Evolutionary conservation across 805 yeast genomes (phyloP), one percentile per base, ranked within the genome.

Genomic region (Saturnispora sekii): DNA sequence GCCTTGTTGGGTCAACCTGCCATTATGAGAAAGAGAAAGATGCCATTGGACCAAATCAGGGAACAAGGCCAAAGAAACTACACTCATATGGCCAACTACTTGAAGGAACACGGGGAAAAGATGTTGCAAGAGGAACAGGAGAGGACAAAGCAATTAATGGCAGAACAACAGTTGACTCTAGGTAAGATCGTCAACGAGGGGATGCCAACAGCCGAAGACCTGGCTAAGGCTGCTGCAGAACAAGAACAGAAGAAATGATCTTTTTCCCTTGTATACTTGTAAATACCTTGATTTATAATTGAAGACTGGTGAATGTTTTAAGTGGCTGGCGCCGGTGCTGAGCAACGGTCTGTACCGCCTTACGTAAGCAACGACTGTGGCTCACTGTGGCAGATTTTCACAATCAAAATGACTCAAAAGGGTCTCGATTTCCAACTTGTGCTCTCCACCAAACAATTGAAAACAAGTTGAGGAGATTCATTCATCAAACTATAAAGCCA

Each of bases 51-150:
- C 65, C 62, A 78, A 45, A 79, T 89, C 53, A 83, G 97, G 62
- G 94, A 87, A 61, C 90, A 85, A 61, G 96, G 96, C 55, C 95
- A 87, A 65, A 77, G 79, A 68, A 87, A 85, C 63, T 90, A 87
- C 63, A 79, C 81, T 56, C 78, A 79, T 54, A 84, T 87, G 78
- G 79, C 80, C 67, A 73, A 64, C 53, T 76, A 73, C 56, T 66
- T 76, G 56, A 64, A 70, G 50, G 81, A 75, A 57, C 73, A 76
- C 60, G 77, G 76, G 45, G 73, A 68, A 43, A 79, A 83, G 64
- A 70, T 85, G 57, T 73, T 88, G 55, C 86, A 82, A 57, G 96
- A 89, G 68, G 94, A 90, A 65, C 87, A 79, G 53, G 77, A 73
- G 51, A 81, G 80, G 57, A 77, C 81, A 60, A 84, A 84, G 65